phyloP scores from a whole-genome alignment of 1,139 yeast species.

The Yamadazyma mexicana region DNA sequence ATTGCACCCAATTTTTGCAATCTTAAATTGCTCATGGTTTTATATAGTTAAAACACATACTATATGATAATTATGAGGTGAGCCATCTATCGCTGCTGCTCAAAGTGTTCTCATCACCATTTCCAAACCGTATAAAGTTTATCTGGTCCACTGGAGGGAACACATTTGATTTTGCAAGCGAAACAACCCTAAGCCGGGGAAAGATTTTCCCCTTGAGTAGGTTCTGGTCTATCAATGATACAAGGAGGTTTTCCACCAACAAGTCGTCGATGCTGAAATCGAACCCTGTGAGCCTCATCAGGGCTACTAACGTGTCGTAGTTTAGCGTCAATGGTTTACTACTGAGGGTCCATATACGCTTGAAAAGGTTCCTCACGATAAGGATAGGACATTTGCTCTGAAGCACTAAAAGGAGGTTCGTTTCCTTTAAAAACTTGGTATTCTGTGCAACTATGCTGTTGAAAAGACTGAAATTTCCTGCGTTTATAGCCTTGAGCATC shows the following conservation, averaged over 20 bases:
- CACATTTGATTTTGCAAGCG: slow-evolving; percentile 50
- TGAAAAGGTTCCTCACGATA: slow-evolving; percentile 47
- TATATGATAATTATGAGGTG: neutral
- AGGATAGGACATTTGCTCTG: slow-evolving; percentile 38
- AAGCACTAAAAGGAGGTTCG: slow-evolving; percentile 31
- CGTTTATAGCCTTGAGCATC: slow-evolving; percentile 30
- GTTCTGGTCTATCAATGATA: slow-evolving; percentile 53
- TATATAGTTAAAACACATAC: too few species aligned
- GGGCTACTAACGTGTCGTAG: slow-evolving; percentile 27
- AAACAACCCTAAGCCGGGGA: slow-evolving; percentile 41
- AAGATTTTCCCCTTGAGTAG: slow-evolving; percentile 53
- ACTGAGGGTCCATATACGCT: slow-evolving; percentile 31
- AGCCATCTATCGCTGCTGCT: slow-evolving; percentile 16
- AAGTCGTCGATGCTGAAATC: slow-evolving; percentile 24
- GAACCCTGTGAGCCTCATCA: slow-evolving; percentile 19
- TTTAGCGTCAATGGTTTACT: slow-evolving; percentile 29
- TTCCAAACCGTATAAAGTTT: slow-evolving; percentile 27
- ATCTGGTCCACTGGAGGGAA: slow-evolving; percentile 48
- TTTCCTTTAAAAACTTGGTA: slow-evolving; percentile 35
- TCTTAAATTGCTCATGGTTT: too few species aligned
- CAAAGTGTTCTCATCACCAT: slow-evolving; percentile 15
- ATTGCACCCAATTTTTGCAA: too few species aligned
- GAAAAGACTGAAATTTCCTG: slow-evolving; percentile 43
- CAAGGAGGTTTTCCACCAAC: slow-evolving; percentile 47
- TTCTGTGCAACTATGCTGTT: slow-evolving; percentile 27